phyloP scores from a whole-genome alignment of 2,329 filamentous ascomycete genomes.

The Arthroderma sp. region DNA sequence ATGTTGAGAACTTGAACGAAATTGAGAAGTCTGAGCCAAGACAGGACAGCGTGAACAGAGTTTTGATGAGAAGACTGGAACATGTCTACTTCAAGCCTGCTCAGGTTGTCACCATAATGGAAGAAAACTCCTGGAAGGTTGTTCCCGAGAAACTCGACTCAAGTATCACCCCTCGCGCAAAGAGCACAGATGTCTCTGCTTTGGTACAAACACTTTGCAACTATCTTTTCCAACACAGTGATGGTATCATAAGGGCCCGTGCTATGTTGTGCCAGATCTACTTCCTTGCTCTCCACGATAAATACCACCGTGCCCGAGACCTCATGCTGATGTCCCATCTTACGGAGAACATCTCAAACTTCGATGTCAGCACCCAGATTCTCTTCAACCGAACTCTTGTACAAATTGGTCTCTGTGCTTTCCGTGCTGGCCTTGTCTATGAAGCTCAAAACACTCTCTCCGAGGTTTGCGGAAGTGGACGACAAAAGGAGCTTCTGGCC shows the following conservation, averaged over 20 bases:
- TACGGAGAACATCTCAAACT: slow-evolving; percentile 92
- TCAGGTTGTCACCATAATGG: slow-evolving; percentile 82
- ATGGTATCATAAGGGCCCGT: slow-evolving; percentile 88
- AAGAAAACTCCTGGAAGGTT: slow-evolving; percentile 85
- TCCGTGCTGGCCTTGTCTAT: slow-evolving; percentile 92
- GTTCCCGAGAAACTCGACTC: slow-evolving; percentile 62
- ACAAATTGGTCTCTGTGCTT: slow-evolving; percentile 94
- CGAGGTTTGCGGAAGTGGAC: slow-evolving; percentile 93
- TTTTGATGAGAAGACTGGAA: slow-evolving; percentile 86
- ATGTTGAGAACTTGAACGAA: slow-evolving; percentile 70
- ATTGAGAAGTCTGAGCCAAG: slow-evolving; percentile 52
- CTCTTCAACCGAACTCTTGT: slow-evolving; percentile 97
- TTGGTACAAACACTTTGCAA: slow-evolving; percentile 83
- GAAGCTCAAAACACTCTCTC: slow-evolving; percentile 96
- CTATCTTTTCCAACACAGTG: slow-evolving; percentile 87
- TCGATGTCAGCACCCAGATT: slow-evolving; percentile 94
- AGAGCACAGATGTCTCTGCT: slow-evolving; percentile 52
- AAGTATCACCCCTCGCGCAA: slow-evolving; percentile 60
- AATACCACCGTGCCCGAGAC: slow-evolving; percentile 95
- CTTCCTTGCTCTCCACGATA: slow-evolving; percentile 91
- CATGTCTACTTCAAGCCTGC: slow-evolving; percentile 99
- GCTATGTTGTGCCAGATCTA: slow-evolving; percentile 99
- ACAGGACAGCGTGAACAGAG: slow-evolving; percentile 81
- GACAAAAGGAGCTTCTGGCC: slow-evolving; percentile 94
- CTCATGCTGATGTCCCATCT: slow-evolving; percentile 99